These are phyloP conservation scores for Monosporozyma siamensis DNA, from an alignment of 805 yeast species.

Conservation along the genomic window DNA sequence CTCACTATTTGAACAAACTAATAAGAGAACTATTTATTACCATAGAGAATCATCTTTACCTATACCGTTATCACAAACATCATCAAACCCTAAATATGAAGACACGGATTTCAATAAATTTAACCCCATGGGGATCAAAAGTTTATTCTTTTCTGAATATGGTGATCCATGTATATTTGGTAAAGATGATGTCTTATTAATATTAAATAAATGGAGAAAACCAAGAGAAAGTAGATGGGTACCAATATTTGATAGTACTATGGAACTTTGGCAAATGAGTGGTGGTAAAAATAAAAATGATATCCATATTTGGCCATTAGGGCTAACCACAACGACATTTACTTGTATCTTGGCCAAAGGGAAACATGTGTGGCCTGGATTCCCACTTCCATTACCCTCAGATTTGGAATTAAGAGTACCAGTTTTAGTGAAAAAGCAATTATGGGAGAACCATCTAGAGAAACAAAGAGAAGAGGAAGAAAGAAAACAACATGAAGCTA, in stretches of 20 bases:
- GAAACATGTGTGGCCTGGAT: conserved; percentile 53
- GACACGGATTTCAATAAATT: conserved; percentile 24
- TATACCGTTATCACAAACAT: conserved; percentile 20
- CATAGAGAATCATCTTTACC: conserved; percentile 42
- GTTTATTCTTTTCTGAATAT: conserved; percentile 74
- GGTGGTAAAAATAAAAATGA: conserved; percentile 39
- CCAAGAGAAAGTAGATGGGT: conserved; percentile 75
- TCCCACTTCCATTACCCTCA: conserved; percentile 78
- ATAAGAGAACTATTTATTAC: conserved; percentile 27
- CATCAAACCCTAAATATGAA: conserved; percentile 4
- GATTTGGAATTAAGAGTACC: conserved; percentile 70
- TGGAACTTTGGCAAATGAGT: conserved; percentile 41
- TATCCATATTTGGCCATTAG: conserved; percentile 82
- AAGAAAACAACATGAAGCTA: conserved; percentile 10
- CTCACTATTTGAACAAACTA: conserved; percentile 23
- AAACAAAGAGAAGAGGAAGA: conserved; percentile 24
- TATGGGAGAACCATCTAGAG: conserved; percentile 22
- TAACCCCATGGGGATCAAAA: conserved; percentile 36
- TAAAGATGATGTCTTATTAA: conserved; percentile 59
- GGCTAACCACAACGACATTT: conserved; percentile 59
- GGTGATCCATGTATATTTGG: conserved; percentile 91
- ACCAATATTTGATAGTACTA: conserved; percentile 55
- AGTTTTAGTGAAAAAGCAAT: conserved; percentile 31
- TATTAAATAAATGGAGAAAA: conserved; percentile 71
- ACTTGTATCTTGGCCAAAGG: conserved; percentile 72